A percentile compares a stretch with the other conserved stretches of the same genome.
Conservation (phyloP, 441 rosid genomes). For the Erodium texanum region DNA sequence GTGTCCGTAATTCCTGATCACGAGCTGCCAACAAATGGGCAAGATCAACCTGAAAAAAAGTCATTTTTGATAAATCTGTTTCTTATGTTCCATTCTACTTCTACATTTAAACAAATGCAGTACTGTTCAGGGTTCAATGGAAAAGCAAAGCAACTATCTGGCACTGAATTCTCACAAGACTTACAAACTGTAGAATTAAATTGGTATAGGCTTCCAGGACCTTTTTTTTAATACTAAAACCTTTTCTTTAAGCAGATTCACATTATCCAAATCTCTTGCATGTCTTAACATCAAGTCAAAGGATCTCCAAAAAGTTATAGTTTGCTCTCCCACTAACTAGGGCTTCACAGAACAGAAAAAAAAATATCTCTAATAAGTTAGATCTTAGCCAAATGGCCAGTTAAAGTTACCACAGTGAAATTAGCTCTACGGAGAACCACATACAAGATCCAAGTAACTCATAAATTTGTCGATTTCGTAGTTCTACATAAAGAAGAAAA, state of each 20-base stretch:
- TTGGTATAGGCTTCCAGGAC: neutral
- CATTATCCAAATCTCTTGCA: slow-evolving; percentile 1
- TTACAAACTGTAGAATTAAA: neutral
- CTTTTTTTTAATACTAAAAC: neutral
- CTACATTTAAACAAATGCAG: neutral
- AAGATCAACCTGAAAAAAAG: slow-evolving; percentile 65
- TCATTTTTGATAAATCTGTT: neutral
- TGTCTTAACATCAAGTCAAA: neutral
- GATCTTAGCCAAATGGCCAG: neutral
- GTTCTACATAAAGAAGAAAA: neutral
- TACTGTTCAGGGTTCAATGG: too few relatives aligned
- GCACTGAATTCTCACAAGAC: neutral
- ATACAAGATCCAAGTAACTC: neutral
- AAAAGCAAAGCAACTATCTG: too few relatives aligned
- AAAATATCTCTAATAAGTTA: neutral
- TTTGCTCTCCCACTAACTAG: neutral
- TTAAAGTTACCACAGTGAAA: neutral
- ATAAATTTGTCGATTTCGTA: neutral
- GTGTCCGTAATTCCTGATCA: slow-evolving; percentile 81
- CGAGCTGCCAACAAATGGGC: slow-evolving; percentile 93
- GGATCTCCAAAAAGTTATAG: neutral
- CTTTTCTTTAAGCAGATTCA: neutral
- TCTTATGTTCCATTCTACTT: neutral
- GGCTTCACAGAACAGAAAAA: neutral
- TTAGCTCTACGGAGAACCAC: neutral